Conservation (phyloP, 805 yeast genomes). For the Maudiozyma barnettii region DNA sequence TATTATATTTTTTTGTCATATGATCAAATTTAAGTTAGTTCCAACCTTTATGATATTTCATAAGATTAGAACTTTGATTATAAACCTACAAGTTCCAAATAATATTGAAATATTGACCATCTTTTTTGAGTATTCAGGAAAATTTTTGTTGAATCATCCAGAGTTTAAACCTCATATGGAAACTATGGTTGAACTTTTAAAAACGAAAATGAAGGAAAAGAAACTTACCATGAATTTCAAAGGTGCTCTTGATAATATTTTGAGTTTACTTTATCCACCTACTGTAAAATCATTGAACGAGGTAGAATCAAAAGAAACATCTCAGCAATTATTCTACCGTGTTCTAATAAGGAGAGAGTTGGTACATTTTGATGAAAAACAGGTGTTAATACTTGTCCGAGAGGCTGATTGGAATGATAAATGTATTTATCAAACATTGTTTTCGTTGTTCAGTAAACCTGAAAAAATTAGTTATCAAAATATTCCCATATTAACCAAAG, state of each 20-base stretch:
- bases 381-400: constrained; percentile 32
- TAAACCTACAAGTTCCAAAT: constrained; percentile 41
- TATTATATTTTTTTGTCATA: constrained; percentile 58
- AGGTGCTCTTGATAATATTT: constrained; percentile 47
- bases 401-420: constrained; percentile 40
- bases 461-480: constrained; percentile 52
- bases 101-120: constrained; percentile 61
- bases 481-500: constrained; percentile 39
- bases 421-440: constrained; percentile 28
- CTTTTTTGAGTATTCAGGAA: constrained; percentile 68
- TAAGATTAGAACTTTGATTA: constrained; percentile 52
- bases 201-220: constrained; percentile 39
- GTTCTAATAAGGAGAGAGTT: constrained; percentile 46
- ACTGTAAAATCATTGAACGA: constrained; percentile 30
- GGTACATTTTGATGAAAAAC: constrained; percentile 26
- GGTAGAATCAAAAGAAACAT: constrained; percentile 24
- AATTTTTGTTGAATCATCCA: constrained; percentile 46
- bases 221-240: constrained; percentile 45
- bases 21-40: constrained; percentile 65
- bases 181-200: constrained; percentile 51
- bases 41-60: constrained; percentile 68
- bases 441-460: constrained; percentile 44
- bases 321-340: constrained; percentile 41
- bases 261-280: constrained; percentile 50
- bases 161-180: constrained; percentile 51